Base-by-base conservation (phyloP, 2,329 filamentous ascomycete genomes). In the Colletotrichum spinosum region DNA sequence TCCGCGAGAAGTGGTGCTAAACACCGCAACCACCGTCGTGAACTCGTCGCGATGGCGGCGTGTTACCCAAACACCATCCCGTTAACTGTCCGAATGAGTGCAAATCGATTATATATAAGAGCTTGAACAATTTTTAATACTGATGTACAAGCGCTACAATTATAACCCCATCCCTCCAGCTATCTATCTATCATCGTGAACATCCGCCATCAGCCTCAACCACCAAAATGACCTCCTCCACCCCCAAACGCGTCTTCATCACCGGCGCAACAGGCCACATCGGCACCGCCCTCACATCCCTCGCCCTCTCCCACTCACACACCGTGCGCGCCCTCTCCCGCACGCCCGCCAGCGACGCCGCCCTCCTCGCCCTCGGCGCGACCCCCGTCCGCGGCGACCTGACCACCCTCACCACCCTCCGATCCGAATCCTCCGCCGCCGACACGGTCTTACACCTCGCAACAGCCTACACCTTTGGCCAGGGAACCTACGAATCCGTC, bases 361-460 rank as follows among this genome's bases (percentile, higher is more conserved):
- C 78, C 45, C 69, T 83, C 2, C 65, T 63, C n/a, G 65, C 64
- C 3, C 71, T 80, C 4, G 81, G 81, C 45, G 82, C 76, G 1
- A 71, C 69, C 1, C 76, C 79, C 2, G 70, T 81, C 5, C 76
- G 78, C 37, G 82, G 81, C 2, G 75, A 79, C 67, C 75, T 84
- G 3, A 64, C 66, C 3, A 71, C 77, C 9, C 73, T 78, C 44
- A 76, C 79, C 25, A 67, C 80, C 2, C 74, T 85, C 5, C 73
- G 72, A 2, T 37, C 65, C 12, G 78, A 82, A 67, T 75, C 76
- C 51, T 67, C 73, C n/a, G 63, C 71, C 9, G 79, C 80, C 6
- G 80, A 84, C 59, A 70, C 75, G n/a, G 78, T 84, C 7, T 70
- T 84, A 5, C 79, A 81, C 65, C 73, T 84, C 6, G 82, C 78